Evolutionary conservation across 2,329 filamentous ascomycete genomes (phyloP), one percentile per base, ranked within the genome.

Genomic region (Mycosphaerella sp.): DNA sequence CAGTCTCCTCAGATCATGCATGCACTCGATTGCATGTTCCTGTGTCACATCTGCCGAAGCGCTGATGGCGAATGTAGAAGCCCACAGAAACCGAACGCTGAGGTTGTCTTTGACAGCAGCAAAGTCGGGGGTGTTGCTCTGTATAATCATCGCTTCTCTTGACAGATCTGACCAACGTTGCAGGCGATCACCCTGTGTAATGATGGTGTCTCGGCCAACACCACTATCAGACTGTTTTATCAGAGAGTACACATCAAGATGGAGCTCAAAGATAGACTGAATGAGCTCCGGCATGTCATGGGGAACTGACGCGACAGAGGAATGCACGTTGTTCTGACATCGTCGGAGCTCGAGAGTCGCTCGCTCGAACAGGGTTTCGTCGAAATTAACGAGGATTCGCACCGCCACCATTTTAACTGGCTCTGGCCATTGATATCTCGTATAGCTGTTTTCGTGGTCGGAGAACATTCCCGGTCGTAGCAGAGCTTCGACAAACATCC

Each of bases 211-310:
- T 31, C 69, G 62, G 54, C 80, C 75, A 5, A 81, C 76, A 23
- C 80, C 76, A 60, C 78, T 84, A 59, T 77, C 78, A 0, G 81
- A 78, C 58, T 79, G 79, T 47, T 80, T 84, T 61, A 85, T 81
- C n/a, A 79, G 71, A 5, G 78, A 78, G 65, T 82, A 85, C 7
- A 85, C 73, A 63, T 87, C 84, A 5, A 87, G 73, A 62, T 87
- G 84, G 32, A 87, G 69, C 66, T 87, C 84, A 60, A 84, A 85
- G 2, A 87, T 70, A 2, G 77, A 76, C 64, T 87, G 76, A 1
- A 78, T 70, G 66, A 84, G 75, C 47, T 81, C 79, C 40, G 79
- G 66, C 29, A 74, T 63, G 10, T 66, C 66, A 21, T 57, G 41
- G 76, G 67, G 32, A 66, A 64, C 1, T 61, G 53, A 0, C 31